phyloP scores from a whole-genome alignment of 2,329 filamentous ascomycete species.

The Cladosporium sp. region DNA sequence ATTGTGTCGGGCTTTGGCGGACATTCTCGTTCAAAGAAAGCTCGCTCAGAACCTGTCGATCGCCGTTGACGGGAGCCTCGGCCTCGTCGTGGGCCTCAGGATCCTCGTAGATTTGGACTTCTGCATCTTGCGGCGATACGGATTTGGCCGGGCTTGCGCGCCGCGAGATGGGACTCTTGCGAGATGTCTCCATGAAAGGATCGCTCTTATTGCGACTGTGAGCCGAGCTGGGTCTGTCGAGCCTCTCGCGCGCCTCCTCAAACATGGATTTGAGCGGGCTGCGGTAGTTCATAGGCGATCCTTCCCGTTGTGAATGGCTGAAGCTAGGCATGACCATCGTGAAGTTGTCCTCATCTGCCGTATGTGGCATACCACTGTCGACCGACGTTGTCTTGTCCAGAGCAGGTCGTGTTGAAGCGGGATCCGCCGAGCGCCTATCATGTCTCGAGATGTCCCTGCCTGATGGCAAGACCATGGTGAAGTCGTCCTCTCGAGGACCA shows the following conservation, averaged over 20 bases:
- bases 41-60: slow-evolving; percentile 43
- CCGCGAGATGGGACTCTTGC: background rate
- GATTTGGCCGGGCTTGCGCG: slow-evolving; percentile 23
- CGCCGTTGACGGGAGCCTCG: slow-evolving; percentile 21
- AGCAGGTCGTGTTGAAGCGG: slow-evolving; percentile 24
- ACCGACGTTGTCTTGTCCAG: slow-evolving; percentile 34
- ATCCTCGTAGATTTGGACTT: slow-evolving; percentile 50
- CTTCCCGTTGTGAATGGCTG: slow-evolving; percentile 18
- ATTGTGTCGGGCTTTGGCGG: slow-evolving; percentile 25
- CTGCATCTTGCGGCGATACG: slow-evolving; percentile 27
- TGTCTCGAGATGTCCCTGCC: background rate
- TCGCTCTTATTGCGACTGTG: slow-evolving; percentile 10
- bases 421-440: slow-evolving; percentile 1
- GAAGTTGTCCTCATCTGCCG: slow-evolving; percentile 40
- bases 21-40: slow-evolving; percentile 45
- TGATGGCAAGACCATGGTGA: slow-evolving; percentile 43
- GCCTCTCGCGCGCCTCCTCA: slow-evolving; percentile 25
- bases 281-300: slow-evolving; percentile 26
- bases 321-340: slow-evolving; percentile 46
- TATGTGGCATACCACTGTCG: slow-evolving; percentile 32
- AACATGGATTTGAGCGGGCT: slow-evolving; percentile 30
- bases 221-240: slow-evolving; percentile 13
- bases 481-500: slow-evolving; percentile 35
- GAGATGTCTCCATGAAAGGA: slow-evolving; percentile 10
- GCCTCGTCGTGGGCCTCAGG: slow-evolving; percentile 39